Evolutionary conservation across 768 basidiomycete species (phyloP), one percentile per base, ranked within the genome.

Genomic region (Suillus decipiens): DNA sequence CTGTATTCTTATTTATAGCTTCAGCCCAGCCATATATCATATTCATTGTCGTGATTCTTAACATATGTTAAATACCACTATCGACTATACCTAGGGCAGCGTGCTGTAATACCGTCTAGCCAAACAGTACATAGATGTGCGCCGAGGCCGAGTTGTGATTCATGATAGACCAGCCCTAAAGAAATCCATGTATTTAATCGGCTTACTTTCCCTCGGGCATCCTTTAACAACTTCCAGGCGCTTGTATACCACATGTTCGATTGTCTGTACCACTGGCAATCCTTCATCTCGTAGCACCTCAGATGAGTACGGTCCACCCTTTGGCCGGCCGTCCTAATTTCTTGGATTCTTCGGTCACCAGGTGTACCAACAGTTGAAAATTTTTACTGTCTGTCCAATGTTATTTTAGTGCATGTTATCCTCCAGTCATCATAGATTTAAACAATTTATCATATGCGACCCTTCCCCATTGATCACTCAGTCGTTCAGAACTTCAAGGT

Each of bases 221-320:
- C 84, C 87, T 88, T 87, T 87, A 86, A 87, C 87, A 86, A 82
- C 77, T 77, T 14, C 66, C 78, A 82, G 87, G 82, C 77, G 70
- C 80, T 72, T 68, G 71, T 70, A 70, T 79, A 81, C 81, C 83
- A 87, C 84, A 87, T 85, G 82, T 76, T 81, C 71, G 82, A 72
- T 78, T 81, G 80, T 78, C 73, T 66, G 50, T 63, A 10, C 58
- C 64, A 57, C 63, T 70, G 77, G 70, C 81, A 80, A 75, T 80
- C 81, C 73, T 81, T 81, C 82, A 86, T 84, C 83, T 66, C 69
- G 59, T 68, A 71, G 74, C 69, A 82, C 84, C 86, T 88, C 76
- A 88, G 84, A 89, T 65, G n/a, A 69, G 77, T 41, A 73, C 67
- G 83, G 72, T 83, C 70, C 82, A 80, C 81, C 66, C 82, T 84